These are phyloP conservation scores for Lentinula boryana DNA, from an alignment of 768 basidiomycete species.

Conservation along the genomic window DNA sequence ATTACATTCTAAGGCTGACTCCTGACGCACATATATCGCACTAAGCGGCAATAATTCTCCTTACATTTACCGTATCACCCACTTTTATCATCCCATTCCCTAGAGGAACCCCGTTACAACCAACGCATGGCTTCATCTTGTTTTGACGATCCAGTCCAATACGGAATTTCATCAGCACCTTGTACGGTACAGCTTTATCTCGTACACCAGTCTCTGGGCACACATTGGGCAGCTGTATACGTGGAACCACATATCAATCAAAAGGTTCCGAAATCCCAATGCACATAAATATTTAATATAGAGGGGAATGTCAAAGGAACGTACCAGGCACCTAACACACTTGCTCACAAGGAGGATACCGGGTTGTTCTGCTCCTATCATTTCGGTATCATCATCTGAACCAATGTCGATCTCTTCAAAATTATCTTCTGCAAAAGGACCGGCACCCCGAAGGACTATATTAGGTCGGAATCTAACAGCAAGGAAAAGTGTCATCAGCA, in stretches of 20 bases:
- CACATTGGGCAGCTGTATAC: slow-evolving; percentile 63
- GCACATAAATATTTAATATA: slow-evolving; percentile 2
- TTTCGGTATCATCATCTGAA: slow-evolving; percentile 17
- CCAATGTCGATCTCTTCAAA: slow-evolving; percentile 59
- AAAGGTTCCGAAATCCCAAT: not conserved
- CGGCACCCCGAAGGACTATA: slow-evolving; percentile 61
- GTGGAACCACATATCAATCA: not conserved
- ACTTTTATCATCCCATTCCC: slow-evolving; percentile 49
- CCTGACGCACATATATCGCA: not conserved
- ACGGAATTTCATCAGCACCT: slow-evolving; percentile 70
- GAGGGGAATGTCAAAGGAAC: slow-evolving; percentile 14
- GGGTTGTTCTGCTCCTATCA: slow-evolving; percentile 8
- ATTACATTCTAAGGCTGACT: not conserved
- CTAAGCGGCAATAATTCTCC: slow-evolving; percentile 23
- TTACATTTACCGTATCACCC: slow-evolving; percentile 54
- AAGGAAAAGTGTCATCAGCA: slow-evolving; percentile 6
- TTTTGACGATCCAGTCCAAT: slow-evolving; percentile 46
- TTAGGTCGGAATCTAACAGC: slow-evolving; percentile 66
- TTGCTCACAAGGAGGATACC: slow-evolving; percentile 56
- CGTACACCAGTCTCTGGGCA: slow-evolving; percentile 56
- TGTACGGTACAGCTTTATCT: slow-evolving; percentile 71
- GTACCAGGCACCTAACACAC: slow-evolving; percentile 68
- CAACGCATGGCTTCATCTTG: slow-evolving; percentile 55
- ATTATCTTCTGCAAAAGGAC: slow-evolving; percentile 66
- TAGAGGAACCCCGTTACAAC: slow-evolving; percentile 54